Percentiles rank a stretch among this genome's conserved stretches.
Evolutionary conservation across 2,329 filamentous ascomycete species (phyloP).

Genomic region (Colletotrichum higginsianum): DNA sequence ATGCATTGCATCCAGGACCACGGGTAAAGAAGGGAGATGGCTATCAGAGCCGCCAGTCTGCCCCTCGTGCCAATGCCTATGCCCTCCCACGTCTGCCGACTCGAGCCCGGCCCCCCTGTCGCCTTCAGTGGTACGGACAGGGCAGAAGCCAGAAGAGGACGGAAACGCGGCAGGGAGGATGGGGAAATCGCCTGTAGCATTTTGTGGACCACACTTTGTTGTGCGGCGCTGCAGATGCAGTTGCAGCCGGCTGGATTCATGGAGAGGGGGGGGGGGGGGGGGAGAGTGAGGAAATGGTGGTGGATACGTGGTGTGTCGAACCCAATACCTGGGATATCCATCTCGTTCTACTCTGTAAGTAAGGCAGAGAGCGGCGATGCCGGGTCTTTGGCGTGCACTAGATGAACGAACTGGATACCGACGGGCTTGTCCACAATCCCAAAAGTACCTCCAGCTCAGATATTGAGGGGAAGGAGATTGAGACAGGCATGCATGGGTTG

Average conservation of each 20-base stretch:
- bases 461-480: conserved; percentile 6
- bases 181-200: conserved; percentile 30
- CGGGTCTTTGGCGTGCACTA: conserved; percentile 9
- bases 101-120: conserved; percentile 7
- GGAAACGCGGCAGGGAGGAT: conserved; percentile 34
- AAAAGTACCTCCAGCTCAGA: background rate
- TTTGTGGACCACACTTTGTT: conserved; percentile 17
- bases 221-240: conserved; percentile 36
- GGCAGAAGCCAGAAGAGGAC: conserved; percentile 20
- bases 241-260: conserved; percentile 40
- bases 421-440: background rate
- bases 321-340: background rate
- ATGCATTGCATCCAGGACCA: conserved; percentile 8
- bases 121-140: conserved; percentile 24
- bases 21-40: conserved; percentile 6
- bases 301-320: background rate
- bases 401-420: background rate
- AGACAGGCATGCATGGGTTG: conserved; percentile 3
- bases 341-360: background rate
- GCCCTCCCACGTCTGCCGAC: background rate
- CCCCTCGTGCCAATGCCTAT: background rate
- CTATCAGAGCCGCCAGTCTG: background rate
- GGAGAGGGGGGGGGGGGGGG: conserved; percentile 38
- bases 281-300: conserved; percentile 1
- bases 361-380: background rate